Evolutionary conservation across 1,284 basidiomycete genomes (phyloP).

Genomic region (Ceratobasidium theobromae): DNA sequence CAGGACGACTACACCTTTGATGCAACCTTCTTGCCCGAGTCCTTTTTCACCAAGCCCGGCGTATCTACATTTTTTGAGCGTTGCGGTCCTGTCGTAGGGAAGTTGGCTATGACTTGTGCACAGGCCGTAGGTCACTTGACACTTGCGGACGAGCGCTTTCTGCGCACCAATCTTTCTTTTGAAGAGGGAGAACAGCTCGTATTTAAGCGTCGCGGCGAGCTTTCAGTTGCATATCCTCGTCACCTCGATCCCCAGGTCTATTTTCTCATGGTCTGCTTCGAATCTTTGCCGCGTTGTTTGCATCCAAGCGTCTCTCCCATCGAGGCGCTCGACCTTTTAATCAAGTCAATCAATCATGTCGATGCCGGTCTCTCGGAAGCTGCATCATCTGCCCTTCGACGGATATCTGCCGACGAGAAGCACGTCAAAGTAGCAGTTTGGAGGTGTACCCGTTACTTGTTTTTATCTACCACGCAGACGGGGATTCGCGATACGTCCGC

Average conservation of each 20-base stretch:
- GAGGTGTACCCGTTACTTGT: slow-evolving; percentile 74
- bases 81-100: slow-evolving; percentile 61
- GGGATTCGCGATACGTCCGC: slow-evolving; percentile 60
- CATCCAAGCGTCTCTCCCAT: slow-evolving; percentile 54
- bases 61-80: slow-evolving; percentile 76
- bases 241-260: slow-evolving; percentile 66
- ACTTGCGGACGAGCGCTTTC: slow-evolving; percentile 76
- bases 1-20: slow-evolving; percentile 70
- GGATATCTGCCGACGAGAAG: slow-evolving; percentile 67
- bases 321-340: slow-evolving; percentile 76
- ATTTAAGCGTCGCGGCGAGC: slow-evolving; percentile 68
- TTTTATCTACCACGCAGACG: slow-evolving; percentile 64
- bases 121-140: slow-evolving; percentile 74
- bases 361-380: slow-evolving; percentile 74
- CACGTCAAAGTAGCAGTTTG: slow-evolving; percentile 66
- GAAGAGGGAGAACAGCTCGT: slow-evolving; percentile 69
- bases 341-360: slow-evolving; percentile 80
- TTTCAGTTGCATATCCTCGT: slow-evolving; percentile 64
- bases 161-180: slow-evolving; percentile 61
- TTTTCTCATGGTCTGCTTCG: slow-evolving; percentile 77
- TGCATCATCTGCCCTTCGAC: slow-evolving; percentile 67
- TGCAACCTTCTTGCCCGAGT: slow-evolving; percentile 54
- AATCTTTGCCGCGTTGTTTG: slow-evolving; percentile 83
- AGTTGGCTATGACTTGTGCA: slow-evolving; percentile 65
- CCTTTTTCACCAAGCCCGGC: slow-evolving; percentile 62